Evolutionary conservation across 495 filamentous ascomycete species (phyloP).

Genomic region (Lasiosphaeris hirsuta): DNA sequence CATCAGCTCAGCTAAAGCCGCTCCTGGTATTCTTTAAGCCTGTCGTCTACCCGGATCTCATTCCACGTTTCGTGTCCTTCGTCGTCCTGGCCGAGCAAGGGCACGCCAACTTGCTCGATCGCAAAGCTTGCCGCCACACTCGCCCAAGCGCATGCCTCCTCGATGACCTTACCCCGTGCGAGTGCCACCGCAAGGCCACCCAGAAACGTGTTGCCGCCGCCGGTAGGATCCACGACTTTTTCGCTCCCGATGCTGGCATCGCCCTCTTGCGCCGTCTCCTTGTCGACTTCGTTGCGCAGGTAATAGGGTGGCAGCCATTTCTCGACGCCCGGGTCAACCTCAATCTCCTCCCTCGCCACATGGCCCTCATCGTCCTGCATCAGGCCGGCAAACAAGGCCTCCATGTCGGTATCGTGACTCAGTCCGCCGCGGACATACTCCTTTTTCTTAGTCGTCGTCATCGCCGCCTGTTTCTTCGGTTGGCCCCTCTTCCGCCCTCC

Average conservation of each 20-base stretch:
- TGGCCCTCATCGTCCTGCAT: constrained; percentile 47
- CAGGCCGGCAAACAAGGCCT: constrained; percentile 49
- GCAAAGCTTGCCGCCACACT: constrained; percentile 88
- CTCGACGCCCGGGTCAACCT: constrained; percentile 52
- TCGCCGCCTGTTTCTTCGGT: background rate
- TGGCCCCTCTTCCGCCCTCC: constrained; percentile 42
- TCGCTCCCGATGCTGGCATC: constrained; percentile 31
- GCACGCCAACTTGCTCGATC: constrained; percentile 90
- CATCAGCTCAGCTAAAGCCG: background rate
- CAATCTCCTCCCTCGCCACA: constrained; percentile 57
- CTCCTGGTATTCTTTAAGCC: constrained; percentile 50
- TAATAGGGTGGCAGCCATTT: constrained; percentile 58
- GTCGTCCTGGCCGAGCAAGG: constrained; percentile 50
- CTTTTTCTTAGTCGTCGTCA: constrained; percentile 33
- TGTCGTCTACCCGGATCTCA: constrained; percentile 51
- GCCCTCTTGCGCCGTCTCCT: no score
- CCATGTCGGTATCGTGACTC: constrained; percentile 51
- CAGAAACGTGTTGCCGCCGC: constrained; percentile 92
- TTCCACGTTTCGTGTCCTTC: constrained; percentile 76
- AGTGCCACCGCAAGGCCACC: constrained; percentile 78
- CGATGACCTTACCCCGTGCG: constrained; percentile 57
- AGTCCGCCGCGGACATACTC: constrained; percentile 44
- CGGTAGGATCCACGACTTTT: constrained; percentile 82
- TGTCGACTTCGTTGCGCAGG: constrained; percentile 43
- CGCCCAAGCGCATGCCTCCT: constrained; percentile 71